Base-by-base conservation (phyloP, 176 grass and related monocot genomes). In the Coix lacrymajobi region DNA sequence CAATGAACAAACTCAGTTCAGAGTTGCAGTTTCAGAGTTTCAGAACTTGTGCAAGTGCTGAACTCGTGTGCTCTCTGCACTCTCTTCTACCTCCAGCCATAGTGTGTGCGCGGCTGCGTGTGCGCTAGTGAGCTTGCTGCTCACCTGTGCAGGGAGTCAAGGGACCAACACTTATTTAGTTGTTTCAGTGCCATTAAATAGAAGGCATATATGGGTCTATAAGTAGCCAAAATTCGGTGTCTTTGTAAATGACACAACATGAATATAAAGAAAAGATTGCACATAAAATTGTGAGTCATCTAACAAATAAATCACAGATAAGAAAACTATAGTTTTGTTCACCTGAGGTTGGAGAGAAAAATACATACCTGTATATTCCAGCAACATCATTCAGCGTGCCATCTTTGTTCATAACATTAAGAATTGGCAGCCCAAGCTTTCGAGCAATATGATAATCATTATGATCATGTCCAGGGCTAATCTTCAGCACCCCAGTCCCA, bases 401-500 rank as follows among this genome's bases (percentile, higher is more conserved):
- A 86, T 98, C 92, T 93, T 98, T 98, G 81, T 98, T 98, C 90
- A 98, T 95, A 79, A 92, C 85, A 85, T 98, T 98, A 24, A 98
- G 92, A 67, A 98, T 93, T 73, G 96, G 96, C 67, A 98, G 79
- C 31, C 96, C 96, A 91, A 98, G 92, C 87, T 98, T 98, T 85
- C 92, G 88, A 85, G 96, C 89, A 87, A 98, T 95, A 87, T 98
- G 92, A 88, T 98, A 98, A 92, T 98, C 96, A 77, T 98, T 98
- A 48, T 98, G 96, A 82, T 98, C 96, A 89, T 98, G 96, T 73
- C 92, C 96, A 85, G 96, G 96, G 83, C 96, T 98, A 75, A 98
- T 98, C 79, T 98, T 98, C 85, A 98, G 67, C 33, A 95, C 90
- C 84, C 96, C 96, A 75, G 96, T 98, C 85, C 96, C 96, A 91